phyloP scores from a whole-genome alignment of 179 eudicot genomes.

The Vitellaria paradoxa region DNA sequence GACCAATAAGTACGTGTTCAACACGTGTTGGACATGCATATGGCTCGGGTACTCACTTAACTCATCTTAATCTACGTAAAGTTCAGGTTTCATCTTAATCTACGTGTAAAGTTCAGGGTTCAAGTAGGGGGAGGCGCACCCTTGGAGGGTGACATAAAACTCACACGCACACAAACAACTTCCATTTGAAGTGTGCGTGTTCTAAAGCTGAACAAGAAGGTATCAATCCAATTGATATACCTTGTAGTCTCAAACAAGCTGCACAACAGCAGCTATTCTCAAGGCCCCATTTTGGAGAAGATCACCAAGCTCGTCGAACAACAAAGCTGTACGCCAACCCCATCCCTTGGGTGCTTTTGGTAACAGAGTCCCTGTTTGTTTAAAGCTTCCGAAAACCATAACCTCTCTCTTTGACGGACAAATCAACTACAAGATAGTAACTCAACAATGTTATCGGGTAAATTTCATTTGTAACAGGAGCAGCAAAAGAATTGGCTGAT shows the following conservation, averaged over 20 bases:
- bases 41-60: too few relatives aligned
- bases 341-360: constrained; percentile 99
- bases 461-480: not conserved
- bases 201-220: not conserved
- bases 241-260: constrained; percentile 53
- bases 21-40: too few relatives aligned
- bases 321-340: constrained; percentile 98
- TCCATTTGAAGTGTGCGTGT: too few relatives aligned
- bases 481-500: not conserved
- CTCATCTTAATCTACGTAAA: too few relatives aligned
- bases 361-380: constrained; percentile 89
- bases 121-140: too few relatives aligned
- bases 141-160: too few relatives aligned
- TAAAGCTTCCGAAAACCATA: constrained; percentile 92
- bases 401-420: constrained; percentile 99
- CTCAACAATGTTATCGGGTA: not conserved
- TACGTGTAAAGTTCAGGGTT: too few relatives aligned
- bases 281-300: constrained; percentile 88
- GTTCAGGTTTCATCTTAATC: too few relatives aligned
- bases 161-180: too few relatives aligned
- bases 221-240: not conserved
- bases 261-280: constrained; percentile 88
- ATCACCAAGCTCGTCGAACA: constrained; percentile 84
- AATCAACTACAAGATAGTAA: constrained; percentile 49
- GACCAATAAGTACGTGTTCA: too few relatives aligned